Base-by-base conservation (phyloP, 768 basidiomycete species). In the Artomyces pyxidatus region DNA sequence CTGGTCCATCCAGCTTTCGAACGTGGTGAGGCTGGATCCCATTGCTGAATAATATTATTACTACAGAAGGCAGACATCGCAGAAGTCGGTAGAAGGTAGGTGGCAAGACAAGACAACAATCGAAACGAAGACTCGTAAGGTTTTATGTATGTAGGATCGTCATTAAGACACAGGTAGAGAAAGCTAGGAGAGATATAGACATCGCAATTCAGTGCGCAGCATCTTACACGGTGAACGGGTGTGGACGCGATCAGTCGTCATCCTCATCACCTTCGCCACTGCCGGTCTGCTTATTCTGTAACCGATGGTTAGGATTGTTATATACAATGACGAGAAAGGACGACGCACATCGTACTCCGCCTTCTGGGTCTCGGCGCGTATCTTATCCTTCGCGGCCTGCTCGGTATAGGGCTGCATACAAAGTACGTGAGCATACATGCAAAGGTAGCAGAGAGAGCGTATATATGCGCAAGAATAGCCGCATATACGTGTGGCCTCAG, bases 301-400 rank as follows among this genome's bases (percentile, higher is more conserved):
- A 26, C 25, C 32, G n/a, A 22, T 19, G 14, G 26, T 28, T 3
- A 23, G 1, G 16, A 16, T 30, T 16, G 57, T 50, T 22, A 55
- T 44, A 21, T 11, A 17, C 1, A 26, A 27, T 12, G 0, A 28
- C 14, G 7, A 12, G 3, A 17, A n/a, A 40, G 1, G 11, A 22
- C 6, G 51, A n/a, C 14, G 3, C 49, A 76, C 74, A 39, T 72
- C 63, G 59, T 72, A 59, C 4, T 64, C 66, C 42, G 68, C 66
- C 65, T 88, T 89, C 65, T 91, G 89, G 49, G 81, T 76, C 59
- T 91, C 92, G 26, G 89, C 90, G 45, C 94, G 79, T 51, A 72
- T 64, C 76, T 96, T 97, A 71, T 97, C 94, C 48, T 76, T 75
- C 35, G 83, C 80, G 41, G 95, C 94, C 66, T 85, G 80, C 47